Percentiles rank a stretch among this genome's conserved stretches.
Conservation (phyloP, 108 stramenopile species). For the Aurantiochytrium sp. region DNA sequence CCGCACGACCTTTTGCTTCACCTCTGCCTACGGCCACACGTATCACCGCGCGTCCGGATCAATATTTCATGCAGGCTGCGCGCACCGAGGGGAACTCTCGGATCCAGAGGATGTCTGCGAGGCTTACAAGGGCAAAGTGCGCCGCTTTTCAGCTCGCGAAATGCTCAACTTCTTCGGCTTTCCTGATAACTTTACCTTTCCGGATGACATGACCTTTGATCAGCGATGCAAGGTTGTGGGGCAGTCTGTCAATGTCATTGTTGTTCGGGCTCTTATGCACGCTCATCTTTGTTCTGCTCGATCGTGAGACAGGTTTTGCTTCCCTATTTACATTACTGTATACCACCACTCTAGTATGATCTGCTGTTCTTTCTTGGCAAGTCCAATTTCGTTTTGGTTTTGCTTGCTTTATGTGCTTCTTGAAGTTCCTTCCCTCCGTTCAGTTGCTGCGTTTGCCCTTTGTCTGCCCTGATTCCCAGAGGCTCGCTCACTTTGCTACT, state of each 20-base stretch:
- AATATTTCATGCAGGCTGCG: not conserved
- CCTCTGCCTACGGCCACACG: not conserved
- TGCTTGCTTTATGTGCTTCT: too few species aligned
- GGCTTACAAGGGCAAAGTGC: not conserved
- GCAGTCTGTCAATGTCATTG: slow-evolving; percentile 1
- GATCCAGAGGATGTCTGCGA: not conserved
- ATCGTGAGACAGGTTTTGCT: not conserved
- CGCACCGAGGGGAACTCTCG: not conserved
- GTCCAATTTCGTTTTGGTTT: too few species aligned
- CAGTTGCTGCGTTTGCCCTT: too few species aligned
- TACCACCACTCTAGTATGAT: not conserved
- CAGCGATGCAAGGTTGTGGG: not conserved
- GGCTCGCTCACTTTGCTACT: too few species aligned
- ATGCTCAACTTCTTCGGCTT: slow-evolving; percentile 4
- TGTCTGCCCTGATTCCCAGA: too few species aligned
- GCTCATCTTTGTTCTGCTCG: not conserved
- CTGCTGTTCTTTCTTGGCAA: not conserved
- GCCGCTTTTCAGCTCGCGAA: not conserved
- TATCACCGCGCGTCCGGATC: not conserved
- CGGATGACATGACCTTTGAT: not conserved
- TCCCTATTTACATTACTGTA: not conserved
- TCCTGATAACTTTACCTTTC: not conserved
- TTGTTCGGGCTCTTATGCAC: not conserved
- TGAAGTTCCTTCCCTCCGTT: too few species aligned
- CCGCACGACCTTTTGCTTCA: not conserved